Base-by-base conservation (phyloP, 768 basidiomycete genomes). In the Termitomyces sp. region DNA sequence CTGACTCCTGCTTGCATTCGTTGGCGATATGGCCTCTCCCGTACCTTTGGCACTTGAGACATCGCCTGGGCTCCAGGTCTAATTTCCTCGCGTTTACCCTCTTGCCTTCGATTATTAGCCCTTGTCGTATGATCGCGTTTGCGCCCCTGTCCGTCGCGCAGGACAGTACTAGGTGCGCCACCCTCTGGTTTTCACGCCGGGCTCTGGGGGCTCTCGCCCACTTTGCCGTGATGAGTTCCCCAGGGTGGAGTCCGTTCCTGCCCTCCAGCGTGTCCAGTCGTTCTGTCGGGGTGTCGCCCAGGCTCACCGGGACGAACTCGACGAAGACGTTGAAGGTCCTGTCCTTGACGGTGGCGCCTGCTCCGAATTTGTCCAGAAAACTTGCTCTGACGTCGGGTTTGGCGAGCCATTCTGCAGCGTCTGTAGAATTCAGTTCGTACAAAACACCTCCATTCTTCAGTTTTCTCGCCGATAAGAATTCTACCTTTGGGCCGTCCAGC, bases 31-130 rank as follows among this genome's bases (percentile, higher is more conserved):
- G 64, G 2, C 41, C 33, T 16, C 39, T 47, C 0, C 56, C 54
- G 2, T 55, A n/a, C 5, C 33, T 15, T 32, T 65, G 64, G 52
- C 64, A 65, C 13, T 43, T 43, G 3, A 43, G 23, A 18, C 41
- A 43, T 25, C 41, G 7, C 13, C 41, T 18, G 3, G 64, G 64
- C 35, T 65, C 64, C 11, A n/a, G n/a, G n/a, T n/a, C n/a, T n/a
- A n/a, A n/a, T n/a, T 63, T 63, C 11, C 52, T 15, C 27, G 39
- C 59, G 1, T 9, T 4, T 9, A 59, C 56, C 2, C 25, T 20
- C 36, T 60, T 60, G 18, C 64, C 63, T 7, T 62, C 54, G 6
- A 63, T 41, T 20, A 58, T 57, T 9, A 61, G 11, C 5, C 61
- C 56, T n/a, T 55, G 33, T 5, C 31, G 15, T 0, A 66, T 57